These are phyloP conservation scores for Termitomyces sp. DNA, from an alignment of 768 basidiomycete species.

Conservation along the genomic window DNA sequence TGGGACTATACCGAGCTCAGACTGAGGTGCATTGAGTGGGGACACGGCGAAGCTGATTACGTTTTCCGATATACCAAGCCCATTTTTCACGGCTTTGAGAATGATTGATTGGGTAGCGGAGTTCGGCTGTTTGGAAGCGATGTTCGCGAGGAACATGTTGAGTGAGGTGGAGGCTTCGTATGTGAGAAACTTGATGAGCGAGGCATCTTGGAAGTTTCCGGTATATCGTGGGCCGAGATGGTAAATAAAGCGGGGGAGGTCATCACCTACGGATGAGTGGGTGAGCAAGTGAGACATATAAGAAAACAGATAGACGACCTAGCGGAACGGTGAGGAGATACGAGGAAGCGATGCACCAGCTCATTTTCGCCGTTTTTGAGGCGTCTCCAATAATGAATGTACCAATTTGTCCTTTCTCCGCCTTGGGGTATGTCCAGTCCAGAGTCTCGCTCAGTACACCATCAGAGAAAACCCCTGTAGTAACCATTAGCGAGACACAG, in stretches of 20 bases:
- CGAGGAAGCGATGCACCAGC: constrained; percentile 67
- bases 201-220: constrained; percentile 68
- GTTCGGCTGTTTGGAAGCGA: constrained; percentile 28
- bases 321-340: constrained; percentile 56
- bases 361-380: constrained; percentile 35
- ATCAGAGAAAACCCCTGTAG: constrained; percentile 66
- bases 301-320: constrained; percentile 27
- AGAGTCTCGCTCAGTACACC: constrained; percentile 60
- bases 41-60: constrained; percentile 36
- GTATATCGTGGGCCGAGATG: constrained; percentile 78
- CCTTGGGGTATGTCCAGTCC: constrained; percentile 59
- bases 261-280: constrained; percentile 43
- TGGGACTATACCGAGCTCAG: constrained; percentile 13
- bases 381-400: constrained; percentile 55
- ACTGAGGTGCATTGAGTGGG: constrained; percentile 22
- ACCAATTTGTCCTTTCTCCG: constrained; percentile 30
- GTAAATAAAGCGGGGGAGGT: constrained; percentile 68
- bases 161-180: constrained; percentile 82
- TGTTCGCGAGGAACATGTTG: constrained; percentile 64
- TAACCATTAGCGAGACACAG: not conserved
- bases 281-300: not conserved
- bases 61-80: constrained; percentile 35
- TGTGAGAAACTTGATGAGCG: constrained; percentile 69
- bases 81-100: constrained; percentile 45
- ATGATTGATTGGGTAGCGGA: constrained; percentile 26